phyloP scores from a whole-genome alignment of 768 basidiomycete genomes.

The Chiua virens region DNA sequence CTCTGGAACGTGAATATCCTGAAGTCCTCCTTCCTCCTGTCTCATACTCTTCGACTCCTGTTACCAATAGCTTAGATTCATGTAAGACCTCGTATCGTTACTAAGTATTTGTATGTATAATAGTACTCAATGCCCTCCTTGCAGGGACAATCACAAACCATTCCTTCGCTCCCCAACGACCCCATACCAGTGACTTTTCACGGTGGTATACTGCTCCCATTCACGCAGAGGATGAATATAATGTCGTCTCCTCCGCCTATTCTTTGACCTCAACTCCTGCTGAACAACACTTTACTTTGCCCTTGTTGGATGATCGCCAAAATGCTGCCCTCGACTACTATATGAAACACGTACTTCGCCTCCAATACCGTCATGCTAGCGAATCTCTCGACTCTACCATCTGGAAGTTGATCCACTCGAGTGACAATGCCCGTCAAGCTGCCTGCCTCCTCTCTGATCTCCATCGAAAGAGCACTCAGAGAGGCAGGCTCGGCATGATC shows the following conservation, averaged over 20 bases:
- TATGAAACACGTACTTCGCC: constrained; percentile 57
- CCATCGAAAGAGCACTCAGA: constrained; percentile 39
- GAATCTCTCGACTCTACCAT: constrained; percentile 46
- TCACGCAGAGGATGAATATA: constrained; percentile 15
- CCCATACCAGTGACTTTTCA: constrained; percentile 31
- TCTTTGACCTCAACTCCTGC: constrained; percentile 5
- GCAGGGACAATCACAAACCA: constrained; percentile 42
- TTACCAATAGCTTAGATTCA: constrained; percentile 59
- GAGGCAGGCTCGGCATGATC: constrained; percentile 18
- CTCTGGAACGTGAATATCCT: constrained; percentile 29
- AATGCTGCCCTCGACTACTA: constrained; percentile 42
- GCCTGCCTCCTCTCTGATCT: constrained; percentile 64
- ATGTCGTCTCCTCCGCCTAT: constrained; percentile 24
- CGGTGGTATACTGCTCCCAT: constrained; percentile 11
- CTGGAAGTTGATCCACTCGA: constrained; percentile 47
- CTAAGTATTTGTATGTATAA: constrained; percentile 66
- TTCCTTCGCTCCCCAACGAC: constrained; percentile 26
- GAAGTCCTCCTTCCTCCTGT: constrained; percentile 33
- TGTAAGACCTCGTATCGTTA: constrained; percentile 76
- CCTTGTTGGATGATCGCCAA: constrained; percentile 17
- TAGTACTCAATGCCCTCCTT: constrained; percentile 63
- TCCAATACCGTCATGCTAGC: constrained; percentile 72
- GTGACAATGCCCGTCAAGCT: constrained; percentile 52
- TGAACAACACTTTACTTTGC: constrained; percentile 13
- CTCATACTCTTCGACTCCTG: constrained; percentile 33